Base-by-base conservation (phyloP, 2,329 filamentous ascomycete genomes). In the Aspergillus ustus region DNA sequence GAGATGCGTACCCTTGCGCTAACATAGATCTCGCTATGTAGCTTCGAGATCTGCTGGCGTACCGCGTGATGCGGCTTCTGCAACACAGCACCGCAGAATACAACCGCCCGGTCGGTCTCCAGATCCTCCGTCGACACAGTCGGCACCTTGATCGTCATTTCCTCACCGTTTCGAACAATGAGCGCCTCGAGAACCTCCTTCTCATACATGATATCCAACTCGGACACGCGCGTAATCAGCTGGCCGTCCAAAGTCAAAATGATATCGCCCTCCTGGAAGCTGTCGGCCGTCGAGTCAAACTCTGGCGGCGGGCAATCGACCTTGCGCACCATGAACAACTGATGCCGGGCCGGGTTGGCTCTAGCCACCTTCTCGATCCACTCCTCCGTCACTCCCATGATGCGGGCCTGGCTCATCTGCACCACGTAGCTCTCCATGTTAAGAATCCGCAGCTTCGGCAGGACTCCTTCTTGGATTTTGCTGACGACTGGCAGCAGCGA, bases 261-360 rank as follows among this genome's bases (percentile, higher is more conserved):
- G 56, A 99, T 90, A 73, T 99, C 95, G 54, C 93, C 93, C 80
- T 99, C 96, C 31, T 91, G 83, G 17, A 99, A 84, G 17, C 89
- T 86, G 52, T 84, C 83, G n/a, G 78, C 78, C n/a, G 83, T 73
- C 15, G 75, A 72, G 7, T 70, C 70, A 75, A 77, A 73, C 13
- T 72, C 73, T 5, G 78, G 73, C 1, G 81, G 85, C 22, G 86
- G 86, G 50, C 87, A 88, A 69, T 90, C 83, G 63, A 96, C 89
- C 80, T 99, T 99, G 70, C 92, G 90, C 31, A 99, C 92, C 91
- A 99, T 97, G 82, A 99, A 99, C 43, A 99, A 86, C 79, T 99
- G 95, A 74, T 99, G 95, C 61, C 93, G 91, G 54, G 95, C 89
- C 44, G 92, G 91, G 76, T 99, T 97, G 64, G 92, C 92, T 67